A percentile compares a stretch with the other conserved stretches of the same genome.
Conservation (phyloP, 2,329 filamentous ascomycete species). For the Aspergillus sp. region DNA sequence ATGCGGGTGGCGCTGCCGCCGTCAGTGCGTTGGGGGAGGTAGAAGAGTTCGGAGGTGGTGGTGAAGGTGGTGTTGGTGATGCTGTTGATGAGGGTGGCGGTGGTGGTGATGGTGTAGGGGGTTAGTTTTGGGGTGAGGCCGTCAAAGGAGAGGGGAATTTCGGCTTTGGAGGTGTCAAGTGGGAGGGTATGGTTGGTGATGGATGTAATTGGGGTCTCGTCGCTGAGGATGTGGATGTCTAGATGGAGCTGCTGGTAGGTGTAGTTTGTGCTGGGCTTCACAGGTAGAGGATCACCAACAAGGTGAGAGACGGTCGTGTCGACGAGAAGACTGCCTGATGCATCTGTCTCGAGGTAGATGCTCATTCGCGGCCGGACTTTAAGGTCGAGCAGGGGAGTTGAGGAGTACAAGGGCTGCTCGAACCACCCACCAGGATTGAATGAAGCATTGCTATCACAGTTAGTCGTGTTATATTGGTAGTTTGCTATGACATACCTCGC, state of each 20-base stretch:
- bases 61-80: not conserved
- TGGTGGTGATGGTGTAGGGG: constrained; percentile 1
- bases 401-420: not conserved
- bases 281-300: not conserved
- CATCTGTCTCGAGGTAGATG: constrained; percentile 3
- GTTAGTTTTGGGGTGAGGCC: not conserved
- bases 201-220: not conserved
- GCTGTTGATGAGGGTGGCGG: not conserved
- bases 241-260: not conserved
- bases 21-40: constrained; percentile 1
- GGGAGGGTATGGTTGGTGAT: not conserved
- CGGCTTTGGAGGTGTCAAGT: not conserved
- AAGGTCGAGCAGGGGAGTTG: not conserved
- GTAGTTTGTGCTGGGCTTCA: not conserved
- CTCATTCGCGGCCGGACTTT: constrained; percentile 4
- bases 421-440: constrained; percentile 6
- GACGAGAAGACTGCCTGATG: not conserved
- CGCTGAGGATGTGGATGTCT: not conserved
- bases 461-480: not conserved
- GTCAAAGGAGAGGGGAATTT: not conserved
- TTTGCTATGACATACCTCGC: not conserved
- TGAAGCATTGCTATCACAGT: not conserved
- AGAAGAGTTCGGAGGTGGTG: not conserved
- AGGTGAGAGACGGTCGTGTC: not conserved
- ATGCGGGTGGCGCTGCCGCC: constrained; percentile 8